Base-by-base conservation (phyloP, 2,329 filamentous ascomycete genomes). In the Cladosporium sp. region DNA sequence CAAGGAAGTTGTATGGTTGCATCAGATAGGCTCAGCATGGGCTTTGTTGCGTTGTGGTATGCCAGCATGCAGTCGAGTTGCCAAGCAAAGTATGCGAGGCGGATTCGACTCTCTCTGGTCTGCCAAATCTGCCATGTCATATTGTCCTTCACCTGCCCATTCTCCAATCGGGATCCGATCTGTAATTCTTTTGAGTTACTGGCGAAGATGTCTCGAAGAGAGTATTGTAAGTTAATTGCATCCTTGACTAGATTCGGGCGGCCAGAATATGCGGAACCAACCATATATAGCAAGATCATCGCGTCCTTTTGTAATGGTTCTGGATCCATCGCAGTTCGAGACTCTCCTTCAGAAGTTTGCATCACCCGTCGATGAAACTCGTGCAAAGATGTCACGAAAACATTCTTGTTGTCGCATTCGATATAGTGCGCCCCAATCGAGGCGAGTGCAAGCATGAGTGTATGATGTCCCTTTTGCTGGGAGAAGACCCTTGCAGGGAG, bases 81-180 rank as follows among this genome's bases (percentile, higher is more conserved):
- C 49, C 62, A 58, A 55, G 65, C 65, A 22, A 52, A 60, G 49
- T 69, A 65, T 15, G 67, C 51, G 28, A 68, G 44, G 64, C 67
- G n/a, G 15, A 39, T 19, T 9, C 15, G 9, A 4, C 36, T 2
- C 10, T 39, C 36, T 19, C 36, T 17, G n/a, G 6, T 19, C n/a
- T 19, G n/a, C 36, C 36, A 39, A 19, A 9, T 19, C 10, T 19
- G 36, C 36, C n/a, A 39, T 4, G 36, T 19, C 8, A n/a, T 7
- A 39, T 17, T n/a, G 36, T 39, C 36, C 8, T 19, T 39, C 7
- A 39, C 36, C 36, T 39, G 3, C 5, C n/a, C 28, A 32, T 2
- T 32, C 3, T 2, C 12, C 3, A 32, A 5, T 2, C 8, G 8
- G 12, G 28, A 10, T 9, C 8, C 28, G 8, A 9, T 32, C 8